phyloP scores from a whole-genome alignment of 83 land plant genomes.

The Thuja plicata region DNA sequence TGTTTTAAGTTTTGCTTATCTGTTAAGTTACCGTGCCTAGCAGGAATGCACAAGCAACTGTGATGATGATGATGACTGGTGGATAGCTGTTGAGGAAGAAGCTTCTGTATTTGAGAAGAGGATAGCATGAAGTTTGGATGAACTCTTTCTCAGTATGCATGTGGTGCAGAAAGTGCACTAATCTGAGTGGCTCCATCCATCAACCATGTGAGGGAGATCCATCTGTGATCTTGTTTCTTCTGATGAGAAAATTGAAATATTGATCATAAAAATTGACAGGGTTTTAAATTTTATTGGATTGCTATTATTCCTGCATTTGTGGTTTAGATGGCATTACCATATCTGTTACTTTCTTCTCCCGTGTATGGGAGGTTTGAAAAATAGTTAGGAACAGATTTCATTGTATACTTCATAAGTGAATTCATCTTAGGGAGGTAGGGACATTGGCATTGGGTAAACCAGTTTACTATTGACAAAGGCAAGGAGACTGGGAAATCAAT shows the following conservation, averaged over 20 bases:
- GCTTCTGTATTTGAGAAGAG: conserved; percentile 7
- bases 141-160: background rate
- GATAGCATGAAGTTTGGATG: background rate
- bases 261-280: background rate
- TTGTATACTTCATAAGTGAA: too few relatives aligned
- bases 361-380: background rate
- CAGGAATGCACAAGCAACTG: background rate
- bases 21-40: background rate
- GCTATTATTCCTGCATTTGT: background rate
- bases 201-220: background rate
- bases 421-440: background rate
- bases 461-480: background rate
- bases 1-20: background rate
- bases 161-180: background rate
- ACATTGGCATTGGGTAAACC: background rate
- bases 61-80: conserved; percentile 18
- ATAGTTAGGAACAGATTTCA: background rate
- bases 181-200: background rate
- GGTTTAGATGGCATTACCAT: background rate
- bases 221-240: background rate
- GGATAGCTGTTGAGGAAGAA: conserved; percentile 16
- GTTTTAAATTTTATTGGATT: background rate
- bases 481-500: background rate
- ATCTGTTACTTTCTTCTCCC: background rate
- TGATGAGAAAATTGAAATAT: background rate